Evolutionary conservation across 805 yeast species (phyloP).

Genomic region (Spathaspora passalidarum): DNA sequence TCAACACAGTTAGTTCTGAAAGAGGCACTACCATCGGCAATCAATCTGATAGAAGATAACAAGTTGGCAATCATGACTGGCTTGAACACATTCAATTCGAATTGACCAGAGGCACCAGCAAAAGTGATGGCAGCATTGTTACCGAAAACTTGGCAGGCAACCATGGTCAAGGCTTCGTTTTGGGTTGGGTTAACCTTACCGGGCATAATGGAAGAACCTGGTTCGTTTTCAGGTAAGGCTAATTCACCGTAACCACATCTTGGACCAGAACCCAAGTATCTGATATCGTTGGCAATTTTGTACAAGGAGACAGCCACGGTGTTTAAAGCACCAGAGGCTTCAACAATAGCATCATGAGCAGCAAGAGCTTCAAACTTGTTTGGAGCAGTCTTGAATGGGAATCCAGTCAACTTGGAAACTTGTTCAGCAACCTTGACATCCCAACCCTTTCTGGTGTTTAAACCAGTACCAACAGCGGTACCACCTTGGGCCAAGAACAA

Average conservation of each 20-base stretch:
- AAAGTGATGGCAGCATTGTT: slow-evolving; percentile 93
- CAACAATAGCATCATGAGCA: slow-evolving; percentile 97
- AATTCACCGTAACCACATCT: slow-evolving; percentile 99
- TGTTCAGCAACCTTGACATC: slow-evolving; percentile 83
- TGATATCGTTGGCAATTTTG: slow-evolving; percentile 97
- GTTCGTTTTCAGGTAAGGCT: slow-evolving; percentile 95
- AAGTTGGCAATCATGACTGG: slow-evolving; percentile 93
- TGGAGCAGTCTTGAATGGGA: slow-evolving; percentile 90
- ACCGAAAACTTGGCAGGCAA: slow-evolving; percentile 96
- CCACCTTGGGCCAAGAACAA: slow-evolving; percentile 96
- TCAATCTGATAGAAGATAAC: slow-evolving; percentile 78
- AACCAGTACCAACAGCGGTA: slow-evolving; percentile 98
- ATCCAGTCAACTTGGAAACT: slow-evolving; percentile 83
- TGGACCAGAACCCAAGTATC: slow-evolving; percentile 98
- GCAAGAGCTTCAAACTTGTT: slow-evolving; percentile 99
- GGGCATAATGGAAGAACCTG: slow-evolving; percentile 99
- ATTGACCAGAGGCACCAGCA: slow-evolving; percentile 98
- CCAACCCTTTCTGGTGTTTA: slow-evolving; percentile 90
- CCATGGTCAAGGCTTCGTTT: slow-evolving; percentile 98
- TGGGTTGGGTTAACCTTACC: slow-evolving; percentile 99
- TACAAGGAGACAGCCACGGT: slow-evolving; percentile 88
- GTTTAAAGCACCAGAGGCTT: slow-evolving; percentile 95
- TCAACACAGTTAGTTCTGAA: slow-evolving; percentile 95
- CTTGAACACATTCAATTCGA: slow-evolving; percentile 96
- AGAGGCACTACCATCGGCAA: slow-evolving; percentile 86